These are phyloP conservation scores for Lepidium didymum DNA, from an alignment of 345 rosid species.

Conservation along the genomic window DNA sequence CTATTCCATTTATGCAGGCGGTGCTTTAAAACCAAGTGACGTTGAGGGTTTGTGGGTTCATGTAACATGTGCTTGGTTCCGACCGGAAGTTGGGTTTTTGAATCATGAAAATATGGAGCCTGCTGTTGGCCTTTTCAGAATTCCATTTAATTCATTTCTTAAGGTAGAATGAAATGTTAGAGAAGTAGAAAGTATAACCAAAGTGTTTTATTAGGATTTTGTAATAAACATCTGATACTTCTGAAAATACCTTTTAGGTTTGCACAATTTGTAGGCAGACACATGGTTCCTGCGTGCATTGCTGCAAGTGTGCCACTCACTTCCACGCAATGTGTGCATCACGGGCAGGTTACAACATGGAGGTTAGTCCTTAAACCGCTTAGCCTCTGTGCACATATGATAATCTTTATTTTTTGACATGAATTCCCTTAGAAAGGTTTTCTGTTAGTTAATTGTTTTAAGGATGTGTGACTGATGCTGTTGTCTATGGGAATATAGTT, in stretches of 20 bases:
- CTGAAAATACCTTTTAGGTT: constrained; percentile 38
- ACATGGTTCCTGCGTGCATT: constrained; percentile 81
- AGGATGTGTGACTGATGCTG: constrained; percentile 1
- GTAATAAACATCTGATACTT: constrained; percentile 6
- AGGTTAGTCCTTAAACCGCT: constrained; percentile 43
- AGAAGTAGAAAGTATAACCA: neutral
- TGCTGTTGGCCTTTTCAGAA: constrained; percentile 72
- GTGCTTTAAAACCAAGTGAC: constrained; percentile 93
- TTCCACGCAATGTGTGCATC: constrained; percentile 84
- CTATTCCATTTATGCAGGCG: constrained; percentile 44
- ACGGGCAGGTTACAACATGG: constrained; percentile 82
- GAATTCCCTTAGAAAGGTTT: neutral
- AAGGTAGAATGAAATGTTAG: constrained; percentile 48
- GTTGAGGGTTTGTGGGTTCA: constrained; percentile 76
- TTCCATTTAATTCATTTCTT: constrained; percentile 70
- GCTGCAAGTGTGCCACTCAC: constrained; percentile 88
- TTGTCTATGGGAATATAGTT: constrained; percentile 39
- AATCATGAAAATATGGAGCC: constrained; percentile 92
- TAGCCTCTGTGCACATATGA: neutral
- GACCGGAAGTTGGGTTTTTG: constrained; percentile 83
- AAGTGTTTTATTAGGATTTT: neutral
- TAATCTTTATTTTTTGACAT: too few species aligned
- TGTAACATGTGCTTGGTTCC: constrained; percentile 96
- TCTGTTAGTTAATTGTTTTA: neutral
- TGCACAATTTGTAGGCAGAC: constrained; percentile 64